Conservation (phyloP, 345 rosid species). For the Gossypium raimondii region DNA sequence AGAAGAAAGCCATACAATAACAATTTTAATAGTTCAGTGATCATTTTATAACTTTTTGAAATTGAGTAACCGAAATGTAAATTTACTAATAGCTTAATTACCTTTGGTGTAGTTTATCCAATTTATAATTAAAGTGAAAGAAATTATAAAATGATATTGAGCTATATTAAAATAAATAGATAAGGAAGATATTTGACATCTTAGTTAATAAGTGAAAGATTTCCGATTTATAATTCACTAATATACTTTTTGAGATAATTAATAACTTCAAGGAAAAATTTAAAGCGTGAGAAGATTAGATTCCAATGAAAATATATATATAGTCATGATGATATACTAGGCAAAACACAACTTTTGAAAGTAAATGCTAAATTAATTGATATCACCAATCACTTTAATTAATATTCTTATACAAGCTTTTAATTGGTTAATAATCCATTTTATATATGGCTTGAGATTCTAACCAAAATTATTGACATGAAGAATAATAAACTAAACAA, state of each 20-base stretch:
- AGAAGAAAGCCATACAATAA: no score
- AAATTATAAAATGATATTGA: no score
- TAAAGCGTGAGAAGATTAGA: neutral
- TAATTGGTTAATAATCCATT: neutral
- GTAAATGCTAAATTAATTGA: neutral
- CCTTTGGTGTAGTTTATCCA: no score
- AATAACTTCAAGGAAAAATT: neutral
- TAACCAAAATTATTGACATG: neutral
- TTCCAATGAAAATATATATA: neutral
- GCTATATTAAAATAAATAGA: no score
- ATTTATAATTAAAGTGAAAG: no score
- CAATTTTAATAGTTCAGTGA: no score
- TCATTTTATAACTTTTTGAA: no score
- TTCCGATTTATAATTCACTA: neutral
- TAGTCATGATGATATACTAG: neutral
- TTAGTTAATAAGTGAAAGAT: no score
- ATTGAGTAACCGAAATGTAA: no score
- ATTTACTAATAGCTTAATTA: no score
- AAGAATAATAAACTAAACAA: neutral
- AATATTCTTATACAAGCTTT: neutral
- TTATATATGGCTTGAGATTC: neutral
- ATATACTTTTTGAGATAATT: neutral
- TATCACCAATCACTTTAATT: neutral
- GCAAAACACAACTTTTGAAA: neutral
- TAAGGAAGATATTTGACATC: no score